A percentile compares a stretch with the other conserved stretches of the same genome.
Conservation (phyloP, 176 grass and related monocot species). For the Hsuehochloa calcarea region DNA sequence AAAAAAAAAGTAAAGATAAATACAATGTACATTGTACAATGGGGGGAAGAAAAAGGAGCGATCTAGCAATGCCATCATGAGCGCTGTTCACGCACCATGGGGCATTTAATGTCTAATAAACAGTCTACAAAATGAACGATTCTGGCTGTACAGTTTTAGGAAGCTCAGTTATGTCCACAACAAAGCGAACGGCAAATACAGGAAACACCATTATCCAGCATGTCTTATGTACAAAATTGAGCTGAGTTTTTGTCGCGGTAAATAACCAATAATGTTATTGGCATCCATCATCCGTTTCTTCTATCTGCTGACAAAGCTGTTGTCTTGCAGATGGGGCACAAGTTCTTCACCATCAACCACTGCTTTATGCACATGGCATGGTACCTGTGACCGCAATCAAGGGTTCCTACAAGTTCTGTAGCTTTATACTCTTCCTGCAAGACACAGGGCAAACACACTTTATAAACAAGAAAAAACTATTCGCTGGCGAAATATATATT, state of each 20-base stretch:
- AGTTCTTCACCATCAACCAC: slow-evolving; percentile 64
- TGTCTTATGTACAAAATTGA: slow-evolving; percentile 46
- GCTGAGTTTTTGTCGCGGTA: slow-evolving; percentile 13
- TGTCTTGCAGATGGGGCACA: slow-evolving; percentile 74
- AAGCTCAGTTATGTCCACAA: slow-evolving; percentile 28
- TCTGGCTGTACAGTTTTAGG: slow-evolving; percentile 50
- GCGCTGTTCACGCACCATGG: slow-evolving; percentile 24
- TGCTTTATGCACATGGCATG: slow-evolving; percentile 55
- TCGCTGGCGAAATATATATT: neutral
- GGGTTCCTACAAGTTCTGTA: slow-evolving; percentile 44
- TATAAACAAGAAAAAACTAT: neutral
- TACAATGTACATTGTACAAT: slow-evolving; percentile 29
- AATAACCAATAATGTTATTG: slow-evolving; percentile 38
- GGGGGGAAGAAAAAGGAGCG: neutral
- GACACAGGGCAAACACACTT: neutral
- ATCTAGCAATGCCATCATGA: slow-evolving; percentile 30
- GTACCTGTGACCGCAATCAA: slow-evolving; percentile 58
- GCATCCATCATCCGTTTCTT: slow-evolving; percentile 26
- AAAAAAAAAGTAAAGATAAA: neutral
- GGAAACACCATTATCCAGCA: slow-evolving; percentile 20
- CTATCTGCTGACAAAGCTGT: slow-evolving; percentile 44
- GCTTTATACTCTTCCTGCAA: slow-evolving; percentile 58
- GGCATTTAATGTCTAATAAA: slow-evolving; percentile 1
- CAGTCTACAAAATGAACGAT: slow-evolving; percentile 40
- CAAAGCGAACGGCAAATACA: slow-evolving; percentile 31